Base-by-base conservation (phyloP, 2,329 filamentous ascomycete genomes). In the Clonostachys chloroleuca region DNA sequence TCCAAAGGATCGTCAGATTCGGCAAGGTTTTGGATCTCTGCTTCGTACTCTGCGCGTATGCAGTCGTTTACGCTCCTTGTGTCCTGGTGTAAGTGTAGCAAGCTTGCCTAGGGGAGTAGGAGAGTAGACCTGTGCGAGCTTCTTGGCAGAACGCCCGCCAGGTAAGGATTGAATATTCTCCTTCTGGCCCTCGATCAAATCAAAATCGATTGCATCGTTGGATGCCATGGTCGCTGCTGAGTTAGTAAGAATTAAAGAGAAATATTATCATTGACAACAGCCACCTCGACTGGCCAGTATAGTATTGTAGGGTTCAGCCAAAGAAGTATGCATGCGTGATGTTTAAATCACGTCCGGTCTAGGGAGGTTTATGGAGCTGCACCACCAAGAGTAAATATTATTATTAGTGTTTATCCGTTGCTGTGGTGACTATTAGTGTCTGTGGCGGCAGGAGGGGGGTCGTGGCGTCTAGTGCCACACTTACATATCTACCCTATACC, bases 131-230 rank as follows among this genome's bases (percentile, higher is more conserved):
- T 91, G 81, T 33, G 86, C 91, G 45, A 99, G 84, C 46, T 94
- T 92, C 70, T 85, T 89, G 42, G 92, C 94, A 39, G 92, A 97
- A 54, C 94, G 75, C 18, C 80, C 94, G 52, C 89, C 87, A 14
- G 92, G 92, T 12, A 99, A 78, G 18, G 91, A 85, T 67, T 96
- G 92, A 48, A 99, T 96, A 68, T 99, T 99, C 72, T 99, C 94
- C 70, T 99, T 99, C 59, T 96, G 92, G 42, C 81, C 83, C 71
- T 99, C 94, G 69, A 99, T 96, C 53, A 96, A 81, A 59, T 95
- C 88, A 72, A 99, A 97, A 70, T 83, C 72, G 62, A 86, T 81
- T 37, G 82, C 66, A 55, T 85, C 80, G 50, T 69, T 67, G 51
- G 70, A 66, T 53, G 72, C 70, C 71, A 83, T 82, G 58, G 59